Evolutionary conservation across 768 basidiomycete species (phyloP), one percentile per base, ranked within the genome.

Genomic region (Tephrocybe sp.): DNA sequence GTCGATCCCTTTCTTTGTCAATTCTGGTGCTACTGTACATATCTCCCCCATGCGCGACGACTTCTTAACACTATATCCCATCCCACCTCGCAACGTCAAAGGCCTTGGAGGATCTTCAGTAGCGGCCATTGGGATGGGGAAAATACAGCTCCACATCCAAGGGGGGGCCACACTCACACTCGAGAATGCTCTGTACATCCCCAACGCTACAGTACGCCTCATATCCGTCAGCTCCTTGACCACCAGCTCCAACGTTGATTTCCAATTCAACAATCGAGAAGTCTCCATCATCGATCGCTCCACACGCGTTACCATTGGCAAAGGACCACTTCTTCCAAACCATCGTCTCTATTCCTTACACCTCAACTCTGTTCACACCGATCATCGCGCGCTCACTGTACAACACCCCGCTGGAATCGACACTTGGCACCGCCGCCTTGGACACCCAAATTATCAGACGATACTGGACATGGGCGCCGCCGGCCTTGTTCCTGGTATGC

Each of bases 401-500:
- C 42, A 40, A 0, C 30, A 27, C 12, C 2, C 39, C 0, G 40
- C 58, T 3, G 48, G 46, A 13, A 31, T 68, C 0, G 50, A 60
- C 10, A 63, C 60, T 4, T 68, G 64, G 67, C 66, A 68, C 42
- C 40, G 42, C 24, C 52, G 53, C 27, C 55, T 70, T 2, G 62
- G 64, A 0, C 65, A 69, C 39, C 40, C 60, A 18, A 67, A 60
- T 45, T 65, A 61, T 41, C 58, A 57, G 21, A 42, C 57, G 0
- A 16, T 69, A 3, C 29, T 42, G 2, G 58, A 61, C 6, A 59
- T 65, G 57, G 63, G 61, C 1, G 39, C 45, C 8, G 23, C 42
- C 7, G 45, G 56, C 11, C 43, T 48, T 10, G 38, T 49, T 3
- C 36, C 29, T 43, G 49, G 53, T 47, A 50, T 54, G 49, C 53